These are phyloP conservation scores for Pythium phragmiticola DNA, from an alignment of 352 stramenopile species.

Conservation along the genomic window DNA sequence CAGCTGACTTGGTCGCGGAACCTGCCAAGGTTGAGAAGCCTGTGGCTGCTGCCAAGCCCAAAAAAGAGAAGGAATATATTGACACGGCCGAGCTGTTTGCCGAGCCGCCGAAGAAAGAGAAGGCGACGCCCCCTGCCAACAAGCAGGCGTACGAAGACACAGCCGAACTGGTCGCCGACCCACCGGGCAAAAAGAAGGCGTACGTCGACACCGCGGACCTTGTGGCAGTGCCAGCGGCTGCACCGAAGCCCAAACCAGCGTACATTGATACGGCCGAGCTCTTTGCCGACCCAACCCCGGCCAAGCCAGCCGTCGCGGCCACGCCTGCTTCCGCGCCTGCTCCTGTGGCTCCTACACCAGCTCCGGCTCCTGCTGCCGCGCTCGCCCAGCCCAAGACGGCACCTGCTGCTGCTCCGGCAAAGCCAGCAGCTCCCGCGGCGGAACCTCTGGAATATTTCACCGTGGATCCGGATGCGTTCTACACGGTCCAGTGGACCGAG, in stretches of 20 bases:
- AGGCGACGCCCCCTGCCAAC: conserved; percentile 7
- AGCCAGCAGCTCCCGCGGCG: conserved; percentile 13
- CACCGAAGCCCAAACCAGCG: conserved; percentile 1
- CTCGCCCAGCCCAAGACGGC: conserved; percentile 8
- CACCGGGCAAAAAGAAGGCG: conserved; percentile 5
- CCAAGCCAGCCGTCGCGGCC: conserved; percentile 5
- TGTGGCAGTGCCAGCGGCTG: conserved; percentile 1
- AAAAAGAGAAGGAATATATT: conserved; percentile 2
- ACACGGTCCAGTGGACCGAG: conserved; percentile 79
- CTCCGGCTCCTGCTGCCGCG: conserved; percentile 17
- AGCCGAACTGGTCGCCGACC: conserved; percentile 18
- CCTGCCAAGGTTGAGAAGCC: conserved; percentile 3
- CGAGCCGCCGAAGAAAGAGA: background rate
- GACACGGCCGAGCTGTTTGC: conserved; percentile 20
- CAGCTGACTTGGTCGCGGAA: conserved; percentile 5
- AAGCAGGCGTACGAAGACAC: conserved; percentile 22
- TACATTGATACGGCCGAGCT: conserved; percentile 22
- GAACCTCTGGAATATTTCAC: conserved; percentile 53
- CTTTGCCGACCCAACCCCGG: conserved; percentile 4
- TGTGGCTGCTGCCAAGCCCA: background rate
- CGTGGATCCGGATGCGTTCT: conserved; percentile 70
- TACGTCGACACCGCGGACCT: conserved; percentile 19
- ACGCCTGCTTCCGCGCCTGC: background rate
- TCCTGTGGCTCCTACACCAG: background rate
- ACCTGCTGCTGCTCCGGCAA: background rate